These are phyloP conservation scores for Rasamsonia emersonii DNA, from an alignment of 2,329 filamentous ascomycete species.

Conservation along the genomic window DNA sequence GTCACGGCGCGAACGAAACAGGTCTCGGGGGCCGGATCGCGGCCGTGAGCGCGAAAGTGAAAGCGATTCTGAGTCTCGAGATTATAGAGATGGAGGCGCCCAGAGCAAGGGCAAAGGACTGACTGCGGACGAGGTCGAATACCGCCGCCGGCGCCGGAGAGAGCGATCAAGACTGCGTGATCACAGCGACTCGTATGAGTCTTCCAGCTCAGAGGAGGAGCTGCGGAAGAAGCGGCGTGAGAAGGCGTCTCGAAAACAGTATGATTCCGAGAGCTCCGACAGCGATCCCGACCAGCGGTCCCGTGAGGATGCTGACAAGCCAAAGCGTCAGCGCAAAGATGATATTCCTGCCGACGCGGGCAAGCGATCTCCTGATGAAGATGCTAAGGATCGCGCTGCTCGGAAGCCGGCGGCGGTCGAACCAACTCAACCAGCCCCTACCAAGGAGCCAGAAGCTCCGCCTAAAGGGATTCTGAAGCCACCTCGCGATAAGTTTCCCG, in stretches of 20 bases:
- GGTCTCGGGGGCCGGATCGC: slow-evolving; percentile 15
- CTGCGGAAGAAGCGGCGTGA: slow-evolving; percentile 22
- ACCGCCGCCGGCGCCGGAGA: slow-evolving; percentile 12
- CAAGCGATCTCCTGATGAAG: slow-evolving; percentile 13
- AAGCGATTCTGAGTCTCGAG: slow-evolving; percentile 2
- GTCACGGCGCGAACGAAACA: slow-evolving; percentile 16
- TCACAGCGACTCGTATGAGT: too few relatives aligned
- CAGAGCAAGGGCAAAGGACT: slow-evolving; percentile 12
- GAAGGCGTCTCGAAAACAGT: slow-evolving; percentile 16
- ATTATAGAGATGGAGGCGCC: slow-evolving; percentile 5
- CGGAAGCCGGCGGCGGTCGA: slow-evolving; percentile 21
- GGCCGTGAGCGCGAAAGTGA: slow-evolving; percentile 9
- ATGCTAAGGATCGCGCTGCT: slow-evolving; percentile 14
- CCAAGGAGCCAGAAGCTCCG: slow-evolving; percentile 52
- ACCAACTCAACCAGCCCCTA: slow-evolving; percentile 10
- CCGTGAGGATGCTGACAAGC: slow-evolving; percentile 6
- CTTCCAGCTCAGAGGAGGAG: slow-evolving; percentile 26
- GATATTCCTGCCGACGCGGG: slow-evolving; percentile 8
- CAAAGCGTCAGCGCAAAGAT: slow-evolving; percentile 9
- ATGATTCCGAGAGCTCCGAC: slow-evolving; percentile 19
- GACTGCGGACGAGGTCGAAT: slow-evolving; percentile 11
- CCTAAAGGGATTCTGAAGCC: slow-evolving; percentile 80
- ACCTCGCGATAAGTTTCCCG: slow-evolving; percentile 75
- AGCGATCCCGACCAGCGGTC: slow-evolving; percentile 14
- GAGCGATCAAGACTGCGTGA: slow-evolving; percentile 16